Percentiles rank a stretch among this genome's conserved stretches.
phyloP scores from a whole-genome alignment of 306 rosid species.

The Glycine soja region DNA sequence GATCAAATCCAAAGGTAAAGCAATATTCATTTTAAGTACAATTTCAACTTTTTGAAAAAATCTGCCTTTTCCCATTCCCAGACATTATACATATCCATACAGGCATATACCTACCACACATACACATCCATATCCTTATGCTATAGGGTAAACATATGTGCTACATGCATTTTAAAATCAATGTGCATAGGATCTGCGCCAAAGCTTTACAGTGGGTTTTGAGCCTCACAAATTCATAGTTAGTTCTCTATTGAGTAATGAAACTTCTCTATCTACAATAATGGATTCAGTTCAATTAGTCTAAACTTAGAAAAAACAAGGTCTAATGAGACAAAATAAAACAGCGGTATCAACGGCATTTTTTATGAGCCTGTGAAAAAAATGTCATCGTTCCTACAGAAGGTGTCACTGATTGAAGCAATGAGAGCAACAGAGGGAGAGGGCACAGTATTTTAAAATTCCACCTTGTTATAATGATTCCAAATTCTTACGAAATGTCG shows the following conservation, averaged over 20 bases:
- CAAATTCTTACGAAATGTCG: too few species aligned
- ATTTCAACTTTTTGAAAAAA: neutral
- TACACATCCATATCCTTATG: too few species aligned
- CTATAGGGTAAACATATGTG: too few species aligned
- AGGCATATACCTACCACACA: too few species aligned
- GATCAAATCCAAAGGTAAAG: neutral
- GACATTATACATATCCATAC: too few species aligned
- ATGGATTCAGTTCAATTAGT: neutral
- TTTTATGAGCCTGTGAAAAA: constrained; percentile 5
- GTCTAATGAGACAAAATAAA: neutral
- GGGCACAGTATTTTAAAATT: too few species aligned
- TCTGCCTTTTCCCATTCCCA: neutral
- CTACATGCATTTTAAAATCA: too few species aligned
- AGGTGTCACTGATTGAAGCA: neutral
- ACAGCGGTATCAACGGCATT: neutral
- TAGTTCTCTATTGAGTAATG: neutral
- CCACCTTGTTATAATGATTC: too few species aligned
- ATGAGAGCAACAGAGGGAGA: too few species aligned
- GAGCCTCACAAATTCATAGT: neutral
- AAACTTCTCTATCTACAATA: neutral
- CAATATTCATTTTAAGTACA: neutral
- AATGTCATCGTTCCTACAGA: neutral
- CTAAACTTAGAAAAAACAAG: neutral
- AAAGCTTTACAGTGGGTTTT: neutral
- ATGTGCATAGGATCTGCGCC: neutral